Evolutionary conservation across 371 early-diverging fungal species (phyloP).

Genomic region (Batkoa obscura): DNA sequence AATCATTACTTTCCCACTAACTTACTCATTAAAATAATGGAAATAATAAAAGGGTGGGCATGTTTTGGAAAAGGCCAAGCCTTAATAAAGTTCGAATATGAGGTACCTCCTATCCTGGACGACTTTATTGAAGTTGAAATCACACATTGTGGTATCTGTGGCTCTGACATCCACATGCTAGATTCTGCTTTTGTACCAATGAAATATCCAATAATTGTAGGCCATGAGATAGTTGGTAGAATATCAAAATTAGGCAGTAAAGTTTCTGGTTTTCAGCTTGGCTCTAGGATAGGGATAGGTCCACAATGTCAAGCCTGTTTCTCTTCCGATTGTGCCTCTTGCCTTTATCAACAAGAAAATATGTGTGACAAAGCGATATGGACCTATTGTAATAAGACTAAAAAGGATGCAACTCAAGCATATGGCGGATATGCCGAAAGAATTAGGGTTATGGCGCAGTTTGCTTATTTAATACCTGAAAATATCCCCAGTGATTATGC

Average conservation of each 20-base stretch:
- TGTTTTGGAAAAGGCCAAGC: slow-evolving; percentile 14
- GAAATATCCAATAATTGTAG: slow-evolving; percentile 21
- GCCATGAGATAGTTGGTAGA: slow-evolving; percentile 58
- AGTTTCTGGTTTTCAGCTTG: slow-evolving; percentile 31
- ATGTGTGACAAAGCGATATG: slow-evolving; percentile 27
- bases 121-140: slow-evolving; percentile 27
- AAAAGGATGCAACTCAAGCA: slow-evolving; percentile 6
- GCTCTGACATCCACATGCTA: slow-evolving; percentile 38
- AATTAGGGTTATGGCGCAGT: slow-evolving; percentile 19
- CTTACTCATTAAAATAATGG: too few species aligned
- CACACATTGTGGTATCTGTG: slow-evolving; percentile 39
- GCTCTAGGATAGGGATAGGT: slow-evolving; percentile 56
- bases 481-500: slow-evolving; percentile 19
- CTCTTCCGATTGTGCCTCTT: slow-evolving; percentile 27
- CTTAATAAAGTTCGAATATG: slow-evolving; percentile 20
- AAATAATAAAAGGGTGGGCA: slow-evolving; percentile 16
- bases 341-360: slow-evolving; percentile 49
- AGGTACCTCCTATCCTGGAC: slow-evolving; percentile 16
- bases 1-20: too few species aligned
- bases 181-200: slow-evolving; percentile 31
- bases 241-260: slow-evolving; percentile 30
- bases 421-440: slow-evolving; percentile 26
- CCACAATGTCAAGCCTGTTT: slow-evolving; percentile 29
- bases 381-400: slow-evolving; percentile 10
- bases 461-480: slow-evolving; percentile 29